These are phyloP conservation scores for Populus tremula DNA, from an alignment of 345 rosid genomes.

Conservation along the genomic window DNA sequence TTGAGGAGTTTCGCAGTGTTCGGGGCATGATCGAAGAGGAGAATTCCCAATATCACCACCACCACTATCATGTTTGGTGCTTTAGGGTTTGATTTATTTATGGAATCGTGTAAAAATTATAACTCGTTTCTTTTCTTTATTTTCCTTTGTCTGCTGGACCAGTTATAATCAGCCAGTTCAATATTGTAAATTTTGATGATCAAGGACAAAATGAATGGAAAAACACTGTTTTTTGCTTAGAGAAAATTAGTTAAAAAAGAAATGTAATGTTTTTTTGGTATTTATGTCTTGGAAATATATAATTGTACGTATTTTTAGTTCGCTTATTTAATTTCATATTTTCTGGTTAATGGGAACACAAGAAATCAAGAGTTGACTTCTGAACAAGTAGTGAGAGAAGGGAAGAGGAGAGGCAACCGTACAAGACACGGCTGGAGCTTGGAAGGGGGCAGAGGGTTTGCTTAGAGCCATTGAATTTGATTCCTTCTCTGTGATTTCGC, in stretches of 20 bases:
- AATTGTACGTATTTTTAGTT: not conserved
- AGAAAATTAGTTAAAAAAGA: too few species aligned
- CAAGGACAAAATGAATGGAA: not conserved
- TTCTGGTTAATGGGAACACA: slow-evolving; percentile 1
- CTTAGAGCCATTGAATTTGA: not conserved
- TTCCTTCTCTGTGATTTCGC: not conserved
- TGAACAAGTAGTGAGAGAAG: not conserved
- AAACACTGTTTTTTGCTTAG: not conserved
- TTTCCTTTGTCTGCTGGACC: not conserved
- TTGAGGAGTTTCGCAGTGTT: slow-evolving; percentile 65
- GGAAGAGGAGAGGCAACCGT: not conserved
- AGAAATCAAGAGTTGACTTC: not conserved
- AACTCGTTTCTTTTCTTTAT: not conserved
- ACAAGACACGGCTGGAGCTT: slow-evolving; percentile 2
- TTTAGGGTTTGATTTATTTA: slow-evolving; percentile 40
- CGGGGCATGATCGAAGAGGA: slow-evolving; percentile 68
- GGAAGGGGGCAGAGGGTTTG: slow-evolving; percentile 4
- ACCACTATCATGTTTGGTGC: slow-evolving; percentile 43
- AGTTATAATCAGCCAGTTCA: not conserved
- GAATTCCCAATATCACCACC: slow-evolving; percentile 28
- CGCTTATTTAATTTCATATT: not conserved
- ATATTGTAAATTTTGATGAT: not conserved
- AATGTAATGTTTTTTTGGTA: too few species aligned
- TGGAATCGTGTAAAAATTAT: not conserved
- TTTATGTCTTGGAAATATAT: too few species aligned